Percentiles rank a stretch among this genome's conserved stretches.
phyloP scores from a whole-genome alignment of 352 stramenopile genomes.

The Pythium rishiriense region DNA sequence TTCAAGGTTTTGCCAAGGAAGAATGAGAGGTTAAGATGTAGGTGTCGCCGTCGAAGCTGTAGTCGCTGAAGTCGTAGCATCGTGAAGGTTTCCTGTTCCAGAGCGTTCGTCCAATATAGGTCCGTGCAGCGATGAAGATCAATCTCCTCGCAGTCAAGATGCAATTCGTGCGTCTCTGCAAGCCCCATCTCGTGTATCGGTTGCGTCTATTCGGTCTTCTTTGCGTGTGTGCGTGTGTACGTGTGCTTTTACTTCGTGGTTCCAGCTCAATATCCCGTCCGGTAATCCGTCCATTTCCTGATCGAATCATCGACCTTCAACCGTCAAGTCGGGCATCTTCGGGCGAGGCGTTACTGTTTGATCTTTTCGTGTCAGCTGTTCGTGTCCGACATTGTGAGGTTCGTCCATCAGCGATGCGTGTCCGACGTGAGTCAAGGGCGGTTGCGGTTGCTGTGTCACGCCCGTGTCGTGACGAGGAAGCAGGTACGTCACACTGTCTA shows the following conservation, averaged over 20 bases:
- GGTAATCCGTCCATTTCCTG: too few relatives aligned
- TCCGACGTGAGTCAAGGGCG: not conserved
- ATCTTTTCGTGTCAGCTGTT: too few relatives aligned
- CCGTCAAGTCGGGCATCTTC: too few relatives aligned
- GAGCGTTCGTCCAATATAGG: conserved; percentile 12
- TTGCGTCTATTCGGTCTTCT: conserved; percentile 2
- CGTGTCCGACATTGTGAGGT: too few relatives aligned
- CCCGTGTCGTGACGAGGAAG: too few relatives aligned
- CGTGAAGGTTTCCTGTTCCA: not conserved
- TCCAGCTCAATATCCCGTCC: too few relatives aligned
- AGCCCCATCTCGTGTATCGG: not conserved
- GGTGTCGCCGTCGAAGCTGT: conserved; percentile 2
- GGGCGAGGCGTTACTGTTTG: too few relatives aligned
- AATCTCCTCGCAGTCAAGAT: conserved; percentile 1
- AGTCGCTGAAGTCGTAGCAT: not conserved
- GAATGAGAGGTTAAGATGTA: not conserved
- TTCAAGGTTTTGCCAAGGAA: conserved; percentile 9
- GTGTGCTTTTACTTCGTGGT: not conserved
- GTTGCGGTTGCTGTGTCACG: too few relatives aligned
- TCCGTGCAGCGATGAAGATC: not conserved
- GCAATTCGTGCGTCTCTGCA: conserved; percentile 1
- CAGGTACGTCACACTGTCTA: conserved; percentile 6
- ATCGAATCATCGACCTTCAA: too few relatives aligned
- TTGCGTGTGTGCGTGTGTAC: not conserved
- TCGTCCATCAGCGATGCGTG: too few relatives aligned